Percentiles rank a stretch among this genome's conserved stretches.
Evolutionary conservation across 352 stramenopile species (phyloP).

Genomic region (Plasmopara muralis): DNA sequence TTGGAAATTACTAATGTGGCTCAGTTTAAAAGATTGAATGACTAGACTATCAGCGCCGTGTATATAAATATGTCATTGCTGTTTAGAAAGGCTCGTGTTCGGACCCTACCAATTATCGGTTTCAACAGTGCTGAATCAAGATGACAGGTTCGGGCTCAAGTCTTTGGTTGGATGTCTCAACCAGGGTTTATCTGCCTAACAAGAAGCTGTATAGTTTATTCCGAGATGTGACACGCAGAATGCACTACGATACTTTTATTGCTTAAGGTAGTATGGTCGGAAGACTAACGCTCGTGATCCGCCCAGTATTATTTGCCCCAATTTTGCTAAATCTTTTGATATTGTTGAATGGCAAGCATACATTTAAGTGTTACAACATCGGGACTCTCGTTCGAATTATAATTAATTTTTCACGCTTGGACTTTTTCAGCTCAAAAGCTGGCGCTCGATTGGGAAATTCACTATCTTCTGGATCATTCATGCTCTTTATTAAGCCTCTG

Average conservation of each 20-base stretch:
- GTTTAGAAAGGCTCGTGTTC: neutral
- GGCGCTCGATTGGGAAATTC: neutral
- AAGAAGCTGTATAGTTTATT: neutral
- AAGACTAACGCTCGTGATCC: neutral
- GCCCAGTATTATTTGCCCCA: neutral
- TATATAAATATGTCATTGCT: neutral
- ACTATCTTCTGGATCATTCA: neutral
- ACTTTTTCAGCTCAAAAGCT: neutral
- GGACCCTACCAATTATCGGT: neutral
- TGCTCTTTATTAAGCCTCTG: neutral
- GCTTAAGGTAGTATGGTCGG: neutral
- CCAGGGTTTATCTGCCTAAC: too few species aligned
- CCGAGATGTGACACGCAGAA: neutral
- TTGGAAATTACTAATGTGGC: neutral
- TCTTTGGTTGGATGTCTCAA: neutral
- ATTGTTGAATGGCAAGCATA: slow-evolving; percentile 3
- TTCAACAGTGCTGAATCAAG: neutral
- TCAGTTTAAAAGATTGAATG: neutral
- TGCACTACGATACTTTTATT: neutral
- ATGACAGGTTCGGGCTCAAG: neutral
- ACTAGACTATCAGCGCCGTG: neutral
- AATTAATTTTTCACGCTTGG: neutral
- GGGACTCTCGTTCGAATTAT: neutral
- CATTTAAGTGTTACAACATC: neutral
- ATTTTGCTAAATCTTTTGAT: slow-evolving; percentile 5